A percentile compares a stretch with the other conserved stretches of the same genome.
These are phyloP conservation scores for Tubosaeta brunneosetosa DNA, from an alignment of 768 basidiomycete genomes.

Conservation along the genomic window DNA sequence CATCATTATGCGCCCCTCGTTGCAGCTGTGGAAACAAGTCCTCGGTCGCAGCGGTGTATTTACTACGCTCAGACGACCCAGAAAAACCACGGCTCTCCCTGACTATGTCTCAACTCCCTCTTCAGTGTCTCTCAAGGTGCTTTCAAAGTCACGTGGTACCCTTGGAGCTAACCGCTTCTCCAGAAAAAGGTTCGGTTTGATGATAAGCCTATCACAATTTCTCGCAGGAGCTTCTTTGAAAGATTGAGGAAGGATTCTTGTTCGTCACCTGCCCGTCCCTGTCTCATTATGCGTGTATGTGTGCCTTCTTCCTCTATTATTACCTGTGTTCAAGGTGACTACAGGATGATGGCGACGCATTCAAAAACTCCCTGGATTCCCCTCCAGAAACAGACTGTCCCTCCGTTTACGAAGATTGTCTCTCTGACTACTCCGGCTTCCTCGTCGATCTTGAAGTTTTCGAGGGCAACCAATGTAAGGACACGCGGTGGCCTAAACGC, in stretches of 20 bases:
- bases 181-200: slow-evolving; percentile 27
- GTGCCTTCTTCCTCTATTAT: background rate
- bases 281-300: slow-evolving; percentile 26
- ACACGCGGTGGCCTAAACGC: slow-evolving; percentile 4
- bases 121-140: slow-evolving; percentile 17
- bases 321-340: background rate
- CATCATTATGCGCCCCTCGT: slow-evolving; percentile 22
- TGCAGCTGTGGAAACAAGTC: slow-evolving; percentile 18
- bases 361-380: background rate
- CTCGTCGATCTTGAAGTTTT: slow-evolving; percentile 16
- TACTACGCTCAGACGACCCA: slow-evolving; percentile 5
- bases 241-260: slow-evolving; percentile 7
- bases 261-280: slow-evolving; percentile 23
- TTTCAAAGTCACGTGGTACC: background rate
- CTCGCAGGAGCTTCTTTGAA: slow-evolving; percentile 16
- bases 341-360: slow-evolving; percentile 12
- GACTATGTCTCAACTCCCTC: slow-evolving; percentile 8
- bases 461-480: slow-evolving; percentile 7
- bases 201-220: slow-evolving; percentile 23
- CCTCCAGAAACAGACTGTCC: slow-evolving; percentile 9
- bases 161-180: slow-evolving; percentile 1
- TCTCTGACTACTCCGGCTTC: slow-evolving; percentile 21
- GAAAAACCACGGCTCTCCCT: slow-evolving; percentile 2
- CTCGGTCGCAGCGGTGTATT: slow-evolving; percentile 4
- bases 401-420: slow-evolving; percentile 30